phyloP scores from a whole-genome alignment of 2,329 filamentous ascomycete species.

The Venturia oleaginea region DNA sequence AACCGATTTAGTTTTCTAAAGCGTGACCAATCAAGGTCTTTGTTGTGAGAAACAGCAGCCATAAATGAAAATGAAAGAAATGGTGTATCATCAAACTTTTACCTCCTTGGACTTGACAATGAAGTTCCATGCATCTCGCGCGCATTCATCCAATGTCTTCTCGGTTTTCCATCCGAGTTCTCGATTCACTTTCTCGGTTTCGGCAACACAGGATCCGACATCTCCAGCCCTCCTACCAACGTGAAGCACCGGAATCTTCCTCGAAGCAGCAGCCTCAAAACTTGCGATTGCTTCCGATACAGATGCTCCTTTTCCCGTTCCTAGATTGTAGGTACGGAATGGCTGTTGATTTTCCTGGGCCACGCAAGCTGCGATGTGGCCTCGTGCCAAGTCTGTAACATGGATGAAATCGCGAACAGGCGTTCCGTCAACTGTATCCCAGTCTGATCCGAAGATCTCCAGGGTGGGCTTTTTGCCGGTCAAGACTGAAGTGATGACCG shows the following conservation, averaged over 20 bases:
- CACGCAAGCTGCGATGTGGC: conserved; percentile 52
- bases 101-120: not conserved
- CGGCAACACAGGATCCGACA: conserved; percentile 33
- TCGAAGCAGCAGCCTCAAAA: conserved; percentile 28
- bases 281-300: conserved; percentile 34
- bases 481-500: conserved; percentile 53
- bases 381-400: conserved; percentile 54
- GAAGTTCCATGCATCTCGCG: not conserved
- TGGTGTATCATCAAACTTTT: not conserved
- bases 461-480: conserved; percentile 45
- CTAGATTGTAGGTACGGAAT: conserved; percentile 34
- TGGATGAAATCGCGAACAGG: conserved; percentile 61
- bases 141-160: conserved; percentile 14
- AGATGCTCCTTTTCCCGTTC: conserved; percentile 33
- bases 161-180: conserved; percentile 33
- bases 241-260: conserved; percentile 28
- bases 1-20: not conserved
- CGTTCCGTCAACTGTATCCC: conserved; percentile 57
- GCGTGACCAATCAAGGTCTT: not conserved
- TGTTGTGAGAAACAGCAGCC: not conserved
- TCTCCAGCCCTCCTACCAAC: conserved; percentile 32
- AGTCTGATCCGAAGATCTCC: conserved; percentile 56
- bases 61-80: not conserved
- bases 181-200: conserved; percentile 28
- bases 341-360: conserved; percentile 25